Percentiles rank a stretch among this genome's conserved stretches.
Evolutionary conservation across 2,329 filamentous ascomycete species (phyloP).

Genomic region (Calonectria leucothoes): DNA sequence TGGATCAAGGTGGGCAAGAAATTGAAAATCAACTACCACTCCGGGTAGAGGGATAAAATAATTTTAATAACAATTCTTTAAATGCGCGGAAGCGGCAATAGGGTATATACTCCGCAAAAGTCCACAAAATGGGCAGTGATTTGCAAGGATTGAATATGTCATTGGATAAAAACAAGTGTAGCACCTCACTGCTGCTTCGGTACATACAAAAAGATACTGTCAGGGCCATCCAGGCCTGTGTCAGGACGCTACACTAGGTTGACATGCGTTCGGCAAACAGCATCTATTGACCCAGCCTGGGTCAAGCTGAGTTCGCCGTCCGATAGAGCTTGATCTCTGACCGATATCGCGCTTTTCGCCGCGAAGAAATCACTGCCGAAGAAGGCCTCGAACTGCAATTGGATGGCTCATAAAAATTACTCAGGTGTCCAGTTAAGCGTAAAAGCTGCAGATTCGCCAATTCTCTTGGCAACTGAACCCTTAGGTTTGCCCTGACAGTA

Average conservation of each 20-base stretch:
- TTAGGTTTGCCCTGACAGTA: neutral
- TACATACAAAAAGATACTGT: too few relatives aligned
- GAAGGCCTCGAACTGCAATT: neutral
- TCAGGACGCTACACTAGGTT: neutral
- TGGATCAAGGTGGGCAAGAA: neutral
- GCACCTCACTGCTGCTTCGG: too few relatives aligned
- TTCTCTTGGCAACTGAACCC: neutral
- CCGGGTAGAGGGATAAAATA: neutral
- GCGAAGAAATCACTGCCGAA: neutral
- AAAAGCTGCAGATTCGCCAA: neutral
- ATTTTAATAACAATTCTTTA: neutral
- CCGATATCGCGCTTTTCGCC: too few relatives aligned
- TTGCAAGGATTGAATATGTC: neutral
- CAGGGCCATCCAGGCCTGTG: neutral
- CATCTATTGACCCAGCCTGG: neutral
- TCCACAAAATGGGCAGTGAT: neutral
- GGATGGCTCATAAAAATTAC: neutral
- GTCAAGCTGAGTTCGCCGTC: neutral
- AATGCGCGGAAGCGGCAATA: too few relatives aligned
- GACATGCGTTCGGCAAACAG: neutral
- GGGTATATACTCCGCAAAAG: too few relatives aligned
- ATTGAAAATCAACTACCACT: neutral
- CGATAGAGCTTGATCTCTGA: neutral
- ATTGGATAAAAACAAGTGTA: too few relatives aligned
- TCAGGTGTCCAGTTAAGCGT: neutral